Conservation (phyloP, 352 stramenopile genomes). For the Pythium volutum region DNA sequence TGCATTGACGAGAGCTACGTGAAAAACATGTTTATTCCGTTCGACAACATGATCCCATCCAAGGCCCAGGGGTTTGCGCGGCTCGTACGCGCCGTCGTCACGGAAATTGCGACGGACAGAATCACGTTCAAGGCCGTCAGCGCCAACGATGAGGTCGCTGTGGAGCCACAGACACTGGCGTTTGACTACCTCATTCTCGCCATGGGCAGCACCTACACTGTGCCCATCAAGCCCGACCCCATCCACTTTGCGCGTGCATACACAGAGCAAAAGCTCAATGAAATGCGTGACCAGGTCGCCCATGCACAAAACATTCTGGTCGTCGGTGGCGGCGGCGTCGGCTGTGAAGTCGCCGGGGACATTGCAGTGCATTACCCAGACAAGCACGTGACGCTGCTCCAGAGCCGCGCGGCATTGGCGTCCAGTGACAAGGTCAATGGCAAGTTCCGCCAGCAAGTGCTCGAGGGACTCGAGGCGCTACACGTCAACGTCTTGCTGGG, state of each 20-base stretch:
- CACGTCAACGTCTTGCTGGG: conserved; percentile 51
- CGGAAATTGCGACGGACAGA: conserved; percentile 18
- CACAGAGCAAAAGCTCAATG: conserved; percentile 33
- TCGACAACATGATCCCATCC: conserved; percentile 47
- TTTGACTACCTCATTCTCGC: conserved; percentile 33
- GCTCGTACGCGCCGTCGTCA: conserved; percentile 21
- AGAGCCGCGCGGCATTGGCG: conserved; percentile 35
- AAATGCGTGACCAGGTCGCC: conserved; percentile 33
- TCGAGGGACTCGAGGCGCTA: conserved; percentile 30
- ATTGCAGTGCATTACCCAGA: conserved; percentile 49
- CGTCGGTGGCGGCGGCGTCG: conserved; percentile 48
- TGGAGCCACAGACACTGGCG: conserved; percentile 6
- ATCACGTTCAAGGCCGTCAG: conserved; percentile 17
- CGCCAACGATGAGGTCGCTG: conserved; percentile 17
- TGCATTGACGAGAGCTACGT: conserved; percentile 44
- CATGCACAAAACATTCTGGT: conserved; percentile 41
- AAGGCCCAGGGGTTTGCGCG: conserved; percentile 11
- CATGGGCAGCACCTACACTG: conserved; percentile 27
- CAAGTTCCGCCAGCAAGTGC: conserved; percentile 45
- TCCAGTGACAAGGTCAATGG: conserved; percentile 35
- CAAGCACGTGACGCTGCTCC: conserved; percentile 60
- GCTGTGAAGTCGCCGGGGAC: conserved; percentile 56
- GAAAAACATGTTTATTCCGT: conserved; percentile 64
- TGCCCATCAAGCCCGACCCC: conserved; percentile 23
- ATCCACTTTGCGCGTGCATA: conserved; percentile 15